phyloP scores from a whole-genome alignment of 352 stramenopile genomes.

The Thraustochytrium sp. region DNA sequence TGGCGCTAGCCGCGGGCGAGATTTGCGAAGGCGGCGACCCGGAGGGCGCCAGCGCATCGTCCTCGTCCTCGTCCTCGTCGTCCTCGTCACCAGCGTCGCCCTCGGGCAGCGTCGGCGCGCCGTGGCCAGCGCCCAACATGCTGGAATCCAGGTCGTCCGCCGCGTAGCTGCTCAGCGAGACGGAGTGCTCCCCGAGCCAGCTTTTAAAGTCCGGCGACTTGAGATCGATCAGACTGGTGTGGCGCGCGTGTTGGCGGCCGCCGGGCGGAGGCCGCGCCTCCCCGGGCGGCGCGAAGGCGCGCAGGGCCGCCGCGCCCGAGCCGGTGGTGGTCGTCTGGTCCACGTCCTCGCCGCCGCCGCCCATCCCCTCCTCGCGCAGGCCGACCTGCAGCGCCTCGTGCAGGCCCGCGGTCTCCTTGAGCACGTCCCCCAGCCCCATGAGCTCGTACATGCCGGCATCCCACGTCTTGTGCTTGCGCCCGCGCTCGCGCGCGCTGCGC shows the following conservation, averaged over 20 bases:
- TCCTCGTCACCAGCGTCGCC: too few relatives aligned
- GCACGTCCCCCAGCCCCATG: not conserved
- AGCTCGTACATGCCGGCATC: not conserved
- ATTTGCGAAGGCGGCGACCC: not conserved
- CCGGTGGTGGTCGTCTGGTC: not conserved
- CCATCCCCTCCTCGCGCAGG: not conserved
- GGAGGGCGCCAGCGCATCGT: not conserved
- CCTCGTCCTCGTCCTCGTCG: too few relatives aligned
- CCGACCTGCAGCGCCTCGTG: not conserved
- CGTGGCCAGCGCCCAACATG: not conserved
- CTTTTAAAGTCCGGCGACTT: not conserved
- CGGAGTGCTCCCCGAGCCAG: not conserved
- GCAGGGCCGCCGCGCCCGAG: not conserved
- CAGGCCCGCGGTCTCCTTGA: not conserved
- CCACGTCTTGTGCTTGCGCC: conserved; percentile 35
- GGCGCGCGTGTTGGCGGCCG: not conserved
- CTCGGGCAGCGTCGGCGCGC: too few relatives aligned
- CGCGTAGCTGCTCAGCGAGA: not conserved
- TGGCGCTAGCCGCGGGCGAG: not conserved
- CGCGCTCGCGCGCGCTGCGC: not conserved
- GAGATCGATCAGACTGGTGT: conserved; percentile 17
- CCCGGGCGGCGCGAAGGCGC: too few relatives aligned
- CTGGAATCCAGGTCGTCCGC: not conserved
- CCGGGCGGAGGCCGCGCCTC: not conserved
- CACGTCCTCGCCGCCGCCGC: not conserved